phyloP scores from a whole-genome alignment of 352 stramenopile species.

The Plasmopara muralis region DNA sequence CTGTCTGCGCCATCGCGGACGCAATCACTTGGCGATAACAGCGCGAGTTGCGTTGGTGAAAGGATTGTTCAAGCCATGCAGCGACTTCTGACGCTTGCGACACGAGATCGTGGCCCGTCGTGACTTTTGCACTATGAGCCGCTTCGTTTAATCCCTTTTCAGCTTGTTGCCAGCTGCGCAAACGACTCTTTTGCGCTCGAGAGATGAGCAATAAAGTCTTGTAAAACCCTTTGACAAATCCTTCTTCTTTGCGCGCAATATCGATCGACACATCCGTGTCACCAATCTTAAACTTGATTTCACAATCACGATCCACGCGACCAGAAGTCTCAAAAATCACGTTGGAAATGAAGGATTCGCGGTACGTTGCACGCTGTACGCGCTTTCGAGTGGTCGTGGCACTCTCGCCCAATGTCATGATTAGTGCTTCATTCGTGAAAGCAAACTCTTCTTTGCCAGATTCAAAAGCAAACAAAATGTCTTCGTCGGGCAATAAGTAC shows the following conservation, averaged over 20 bases:
- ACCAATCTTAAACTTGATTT: constrained; percentile 58
- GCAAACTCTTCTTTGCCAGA: constrained; percentile 53
- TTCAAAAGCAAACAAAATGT: constrained; percentile 47
- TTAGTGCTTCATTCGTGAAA: constrained; percentile 56
- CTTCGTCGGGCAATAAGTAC: constrained; percentile 38
- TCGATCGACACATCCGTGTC: constrained; percentile 37
- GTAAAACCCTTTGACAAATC: constrained; percentile 41
- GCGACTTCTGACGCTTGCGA: constrained; percentile 18
- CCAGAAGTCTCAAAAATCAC: constrained; percentile 53
- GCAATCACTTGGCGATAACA: constrained; percentile 30
- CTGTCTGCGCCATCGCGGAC: constrained; percentile 14
- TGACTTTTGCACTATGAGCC: constrained; percentile 32
- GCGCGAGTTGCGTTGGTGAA: constrained; percentile 23
- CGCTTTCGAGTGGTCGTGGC: constrained; percentile 43
- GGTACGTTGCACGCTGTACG: constrained; percentile 36
- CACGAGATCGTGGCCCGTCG: constrained; percentile 19
- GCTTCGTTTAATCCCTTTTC: constrained; percentile 24
- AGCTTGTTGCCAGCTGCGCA: constrained; percentile 27
- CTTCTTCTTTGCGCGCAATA: constrained; percentile 44
- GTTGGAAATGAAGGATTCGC: constrained; percentile 23
- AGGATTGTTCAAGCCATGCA: constrained; percentile 30
- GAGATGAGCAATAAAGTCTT: constrained; percentile 37
- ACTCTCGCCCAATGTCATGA: constrained; percentile 30
- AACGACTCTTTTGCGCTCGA: constrained; percentile 34
- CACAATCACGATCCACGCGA: constrained; percentile 49